Evolutionary conservation across 2,329 filamentous ascomycete genomes (phyloP), one percentile per base, ranked within the genome.

Genomic region (Talaromyces sp.): DNA sequence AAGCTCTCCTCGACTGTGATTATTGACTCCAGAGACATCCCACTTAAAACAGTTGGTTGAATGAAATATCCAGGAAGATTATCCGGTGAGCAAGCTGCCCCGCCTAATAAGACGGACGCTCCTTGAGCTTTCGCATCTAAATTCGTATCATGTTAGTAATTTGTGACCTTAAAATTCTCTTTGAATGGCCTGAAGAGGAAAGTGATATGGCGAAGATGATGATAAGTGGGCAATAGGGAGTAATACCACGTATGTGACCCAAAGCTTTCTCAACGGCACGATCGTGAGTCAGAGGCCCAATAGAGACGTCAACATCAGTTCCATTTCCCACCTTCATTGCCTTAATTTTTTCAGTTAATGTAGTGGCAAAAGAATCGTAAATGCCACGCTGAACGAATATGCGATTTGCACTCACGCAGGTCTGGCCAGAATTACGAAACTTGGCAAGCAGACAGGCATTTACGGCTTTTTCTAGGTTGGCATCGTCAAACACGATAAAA

Each of bases 401-500:
- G 9, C 54, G 12, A 17, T 56, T 56, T 17, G 38, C 35, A 29
- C 21, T n/a, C 4, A 29, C 17, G 54, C 38, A 56, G 12, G 54
- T 46, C 26, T 56, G 54, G 11, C 38, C 54, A 27, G 19, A 27
- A 17, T 17, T 46, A 11, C 38, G 24, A 11, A 41, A 56, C 26
- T 56, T 56, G 6, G 24, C 14, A 29, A 41, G 21, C 21, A 56
- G 17, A 21, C n/a, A 29, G 10, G 86, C 88, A 72, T 62, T 62
- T 7, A 71, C 62, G 2, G 72, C 70, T 31, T 68, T 63, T 17
- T 76, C 72, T n/a, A 79, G 59, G 55, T 77, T 67, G 2, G 73
- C 74, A 61, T 79, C 75, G 48, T 74, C 69, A 62, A 76, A 77
- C 24, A 79, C 67, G 31, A 78, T 70, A 24, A 74, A 74, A 0